Conservation (phyloP, 129 eudicot genomes). For the Saposhnikovia divaricata region DNA sequence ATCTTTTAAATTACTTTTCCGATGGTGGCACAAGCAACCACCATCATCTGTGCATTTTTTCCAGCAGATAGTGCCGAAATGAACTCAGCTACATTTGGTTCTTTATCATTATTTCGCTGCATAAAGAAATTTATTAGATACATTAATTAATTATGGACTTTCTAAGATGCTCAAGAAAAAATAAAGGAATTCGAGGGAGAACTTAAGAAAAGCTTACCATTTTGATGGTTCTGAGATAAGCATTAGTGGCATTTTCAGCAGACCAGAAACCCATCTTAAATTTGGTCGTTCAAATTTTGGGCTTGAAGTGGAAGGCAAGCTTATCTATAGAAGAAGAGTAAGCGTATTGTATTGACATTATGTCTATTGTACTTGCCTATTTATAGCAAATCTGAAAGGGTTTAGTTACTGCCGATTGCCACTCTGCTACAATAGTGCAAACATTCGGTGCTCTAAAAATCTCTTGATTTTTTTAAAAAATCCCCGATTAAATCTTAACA, state of each 20-base stretch:
- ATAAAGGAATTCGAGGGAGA: not conserved
- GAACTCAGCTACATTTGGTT: constrained; percentile 82
- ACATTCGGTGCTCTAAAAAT: not conserved
- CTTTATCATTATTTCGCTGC: constrained; percentile 66
- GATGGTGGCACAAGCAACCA: constrained; percentile 43
- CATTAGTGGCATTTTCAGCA: constrained; percentile 96
- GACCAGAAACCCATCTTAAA: constrained; percentile 76
- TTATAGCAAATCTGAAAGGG: constrained; percentile 15
- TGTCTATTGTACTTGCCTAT: constrained; percentile 22
- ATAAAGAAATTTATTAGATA: not conserved
- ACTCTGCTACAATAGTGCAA: constrained; percentile 11
- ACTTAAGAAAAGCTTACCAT: constrained; percentile 39
- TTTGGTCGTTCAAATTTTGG: constrained; percentile 12
- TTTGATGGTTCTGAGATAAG: constrained; percentile 79
- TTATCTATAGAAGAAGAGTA: constrained; percentile 8
- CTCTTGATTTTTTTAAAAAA: too few species aligned
- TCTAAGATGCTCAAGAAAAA: not conserved
- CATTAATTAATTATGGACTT: not conserved
- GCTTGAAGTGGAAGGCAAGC: constrained; percentile 9
- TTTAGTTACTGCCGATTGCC: not conserved
- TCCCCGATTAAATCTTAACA: too few species aligned
- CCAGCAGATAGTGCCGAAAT: constrained; percentile 94
- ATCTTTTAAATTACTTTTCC: too few species aligned
- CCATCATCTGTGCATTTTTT: constrained; percentile 65
- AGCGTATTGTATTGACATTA: constrained; percentile 22